These are phyloP conservation scores for Medicago arabica DNA, from an alignment of 306 rosid species.

Conservation along the genomic window DNA sequence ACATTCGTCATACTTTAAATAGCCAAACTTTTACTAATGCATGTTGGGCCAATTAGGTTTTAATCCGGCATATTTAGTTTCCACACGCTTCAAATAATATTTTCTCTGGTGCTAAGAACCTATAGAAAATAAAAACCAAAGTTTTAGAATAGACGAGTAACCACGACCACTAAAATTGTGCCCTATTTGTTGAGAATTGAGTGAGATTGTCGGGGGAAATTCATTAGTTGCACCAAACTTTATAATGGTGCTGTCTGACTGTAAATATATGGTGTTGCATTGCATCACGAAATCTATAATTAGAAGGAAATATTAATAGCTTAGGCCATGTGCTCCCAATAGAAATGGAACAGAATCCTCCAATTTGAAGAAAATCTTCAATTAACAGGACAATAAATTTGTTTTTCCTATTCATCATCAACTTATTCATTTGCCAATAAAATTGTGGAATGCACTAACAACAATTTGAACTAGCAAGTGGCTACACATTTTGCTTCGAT, in stretches of 20 bases:
- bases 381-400: not conserved
- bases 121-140: not conserved
- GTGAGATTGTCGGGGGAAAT: conserved; percentile 38
- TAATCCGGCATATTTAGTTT: too few species aligned
- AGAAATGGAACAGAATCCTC: conserved; percentile 22
- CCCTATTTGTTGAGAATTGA: conserved; percentile 3
- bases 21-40: too few species aligned
- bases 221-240: conserved; percentile 23
- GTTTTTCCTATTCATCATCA: conserved; percentile 9
- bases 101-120: too few species aligned
- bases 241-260: conserved; percentile 43
- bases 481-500: conserved; percentile 3
- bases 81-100: too few species aligned
- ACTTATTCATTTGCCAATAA: conserved; percentile 37
- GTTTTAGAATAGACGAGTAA: not conserved
- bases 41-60: too few species aligned
- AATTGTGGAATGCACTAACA: conserved; percentile 25
- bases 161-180: conserved; percentile 29
- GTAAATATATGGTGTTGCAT: conserved; percentile 13
- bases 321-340: conserved; percentile 6
- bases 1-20: too few species aligned
- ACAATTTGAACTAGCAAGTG: conserved; percentile 12
- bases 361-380: conserved; percentile 10
- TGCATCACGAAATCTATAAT: conserved; percentile 22
- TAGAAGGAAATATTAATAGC: not conserved